Conservation (phyloP, 2,329 filamentous ascomycete genomes). For the Orbilia javanica region DNA sequence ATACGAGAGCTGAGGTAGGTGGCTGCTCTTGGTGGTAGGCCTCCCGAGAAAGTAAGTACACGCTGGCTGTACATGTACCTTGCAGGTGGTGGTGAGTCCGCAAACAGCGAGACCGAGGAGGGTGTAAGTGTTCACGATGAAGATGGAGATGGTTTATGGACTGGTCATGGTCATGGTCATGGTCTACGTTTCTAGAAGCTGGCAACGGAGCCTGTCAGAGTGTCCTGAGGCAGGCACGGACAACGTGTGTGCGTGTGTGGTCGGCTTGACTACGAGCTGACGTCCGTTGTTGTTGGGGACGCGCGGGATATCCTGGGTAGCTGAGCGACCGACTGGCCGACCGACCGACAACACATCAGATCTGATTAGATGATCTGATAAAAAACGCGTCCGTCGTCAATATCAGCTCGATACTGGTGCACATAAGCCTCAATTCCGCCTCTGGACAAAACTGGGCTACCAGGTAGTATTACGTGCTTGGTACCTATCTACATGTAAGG, state of each 20-base stretch:
- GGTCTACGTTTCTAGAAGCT: background rate
- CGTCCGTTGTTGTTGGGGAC: slow-evolving; percentile 20
- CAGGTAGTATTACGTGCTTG: no score
- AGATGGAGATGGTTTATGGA: background rate
- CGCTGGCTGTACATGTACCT: slow-evolving; percentile 25
- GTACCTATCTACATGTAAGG: background rate
- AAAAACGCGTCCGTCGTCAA: slow-evolving; percentile 1
- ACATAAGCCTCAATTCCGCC: no score
- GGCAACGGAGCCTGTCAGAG: no score
- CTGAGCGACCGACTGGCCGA: background rate
- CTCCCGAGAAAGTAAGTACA: slow-evolving; percentile 20
- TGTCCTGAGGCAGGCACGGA: background rate
- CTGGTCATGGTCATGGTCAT: slow-evolving; percentile 1
- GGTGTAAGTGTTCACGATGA: background rate
- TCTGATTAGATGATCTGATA: slow-evolving; percentile 27
- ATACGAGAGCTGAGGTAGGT: slow-evolving; percentile 24
- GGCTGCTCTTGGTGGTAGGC: slow-evolving; percentile 9
- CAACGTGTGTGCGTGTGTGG: no score
- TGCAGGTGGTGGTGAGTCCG: slow-evolving; percentile 10
- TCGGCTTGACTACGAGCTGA: background rate
- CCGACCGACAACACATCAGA: slow-evolving; percentile 3
- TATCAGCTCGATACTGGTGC: background rate
- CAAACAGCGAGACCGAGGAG: background rate
- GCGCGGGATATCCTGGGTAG: background rate
- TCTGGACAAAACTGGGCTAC: no score